Evolutionary conservation across 179 eudicot genomes (phyloP).

Genomic region (Actinidia polygama): DNA sequence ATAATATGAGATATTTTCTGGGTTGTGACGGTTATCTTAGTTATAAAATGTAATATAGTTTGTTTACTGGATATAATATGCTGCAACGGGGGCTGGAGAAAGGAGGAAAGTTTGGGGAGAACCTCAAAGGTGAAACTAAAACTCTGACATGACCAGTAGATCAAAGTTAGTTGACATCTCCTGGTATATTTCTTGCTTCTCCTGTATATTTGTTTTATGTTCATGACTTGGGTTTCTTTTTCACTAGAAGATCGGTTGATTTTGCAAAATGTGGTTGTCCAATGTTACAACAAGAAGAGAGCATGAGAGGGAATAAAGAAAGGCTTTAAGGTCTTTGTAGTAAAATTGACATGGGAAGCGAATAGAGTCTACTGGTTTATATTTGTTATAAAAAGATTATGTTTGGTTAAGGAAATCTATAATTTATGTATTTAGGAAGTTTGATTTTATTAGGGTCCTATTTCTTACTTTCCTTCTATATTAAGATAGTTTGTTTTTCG

Average conservation of each 20-base stretch:
- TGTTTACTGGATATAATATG: background rate
- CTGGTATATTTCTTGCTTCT: background rate
- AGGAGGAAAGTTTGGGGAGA: background rate
- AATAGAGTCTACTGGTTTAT: no score
- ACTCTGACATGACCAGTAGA: background rate
- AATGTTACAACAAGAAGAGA: background rate
- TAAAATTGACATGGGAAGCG: no score
- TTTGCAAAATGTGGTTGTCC: background rate
- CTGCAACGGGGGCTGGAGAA: background rate
- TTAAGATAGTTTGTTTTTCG: no score
- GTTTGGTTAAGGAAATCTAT: no score
- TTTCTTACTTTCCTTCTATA: no score
- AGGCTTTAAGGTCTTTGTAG: background rate
- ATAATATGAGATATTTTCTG: background rate
- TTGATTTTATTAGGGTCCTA: no score
- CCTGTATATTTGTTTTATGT: background rate
- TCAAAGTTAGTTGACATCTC: background rate
- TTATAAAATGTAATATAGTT: background rate
- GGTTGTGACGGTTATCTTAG: background rate
- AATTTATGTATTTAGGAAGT: no score
- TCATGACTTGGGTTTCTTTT: background rate
- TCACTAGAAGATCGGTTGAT: background rate
- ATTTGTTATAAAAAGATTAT: no score
- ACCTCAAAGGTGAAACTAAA: background rate
- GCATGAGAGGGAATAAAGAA: background rate